Evolutionary conservation across 345 rosid species (phyloP), one percentile per base, ranked within the genome.

Genomic region (Moringa oleifera): DNA sequence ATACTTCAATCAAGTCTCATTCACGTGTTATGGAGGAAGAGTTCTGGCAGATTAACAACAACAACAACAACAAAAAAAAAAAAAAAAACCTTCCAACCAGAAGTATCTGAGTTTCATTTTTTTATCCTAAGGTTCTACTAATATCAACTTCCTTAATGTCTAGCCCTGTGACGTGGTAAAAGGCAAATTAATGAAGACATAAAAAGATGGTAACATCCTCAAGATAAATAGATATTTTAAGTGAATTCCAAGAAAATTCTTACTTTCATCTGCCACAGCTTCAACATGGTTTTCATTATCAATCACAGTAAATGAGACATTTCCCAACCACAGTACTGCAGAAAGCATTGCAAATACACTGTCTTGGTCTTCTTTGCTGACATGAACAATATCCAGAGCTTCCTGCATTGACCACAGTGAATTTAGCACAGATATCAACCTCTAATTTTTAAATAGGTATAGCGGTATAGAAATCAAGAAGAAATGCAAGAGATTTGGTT

Each of bases 281-380:
- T 94, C 95, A 67, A 85, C 93, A 69, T 94, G 99, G 78, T 88
- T 88, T 80, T 94, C 99, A 76, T 85, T 90, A 79, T 94, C 99
- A 66, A 85, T 79, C 57, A 83, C 55, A 12, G 82, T 66, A 76
- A 94, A 90, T 16, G 91, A 83, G 75, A 88, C 73, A 65, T 94
- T 86, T 80, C 99, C 99, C 58, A 94, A 74, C 97, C 99, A 94
- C 61, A 94, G 58, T n/a, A 94, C 97, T 41, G 99, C 97, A 70
- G 99, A 85, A 69, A 94, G 90, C 96, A 90, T 90, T 61, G 97
- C 87, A 64, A 90, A 94, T 10, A 88, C 95, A 76, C 83, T 88
- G 62, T 94, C 97, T 68, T 94, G 99, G 78, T 94, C 92, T 76
- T 88, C 96, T 81, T 85, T 82, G 85, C 85, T 88, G 62, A 90